phyloP scores from a whole-genome alignment of 2,329 filamentous ascomycete species.

The Rutstroemia sydowiana region DNA sequence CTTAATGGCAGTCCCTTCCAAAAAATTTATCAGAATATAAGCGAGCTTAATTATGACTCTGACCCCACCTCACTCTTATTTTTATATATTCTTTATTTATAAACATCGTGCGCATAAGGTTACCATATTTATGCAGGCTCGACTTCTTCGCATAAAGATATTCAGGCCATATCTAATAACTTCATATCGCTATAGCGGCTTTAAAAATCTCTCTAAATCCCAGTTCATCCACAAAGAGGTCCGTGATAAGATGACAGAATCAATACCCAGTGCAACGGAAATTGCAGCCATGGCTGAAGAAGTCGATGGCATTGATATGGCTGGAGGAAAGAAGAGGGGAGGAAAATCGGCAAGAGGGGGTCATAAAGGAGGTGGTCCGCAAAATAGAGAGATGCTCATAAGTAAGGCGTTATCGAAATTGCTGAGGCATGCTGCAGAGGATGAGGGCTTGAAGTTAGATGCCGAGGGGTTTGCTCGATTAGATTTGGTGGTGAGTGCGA shows the following conservation, averaged over 20 bases:
- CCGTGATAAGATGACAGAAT: neutral
- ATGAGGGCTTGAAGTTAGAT: conserved; percentile 50
- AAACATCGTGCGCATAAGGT: neutral
- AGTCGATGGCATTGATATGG: neutral
- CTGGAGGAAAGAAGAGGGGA: neutral
- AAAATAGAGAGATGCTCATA: conserved; percentile 24
- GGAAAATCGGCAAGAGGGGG: neutral
- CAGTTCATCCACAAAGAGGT: neutral
- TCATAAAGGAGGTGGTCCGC: conserved; percentile 3
- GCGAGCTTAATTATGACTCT: neutral
- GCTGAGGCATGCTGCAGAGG: conserved; percentile 33
- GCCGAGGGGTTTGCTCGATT: conserved; percentile 51
- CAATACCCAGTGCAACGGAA: neutral
- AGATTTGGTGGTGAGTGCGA: conserved; percentile 48
- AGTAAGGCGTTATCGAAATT: conserved; percentile 31
- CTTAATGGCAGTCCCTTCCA: neutral
- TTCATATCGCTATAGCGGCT: neutral
- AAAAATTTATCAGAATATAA: neutral
- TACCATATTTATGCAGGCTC: neutral
- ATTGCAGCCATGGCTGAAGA: neutral
- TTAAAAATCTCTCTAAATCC: neutral
- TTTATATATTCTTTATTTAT: neutral
- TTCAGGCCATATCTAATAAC: neutral
- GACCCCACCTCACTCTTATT: neutral
- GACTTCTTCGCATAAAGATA: neutral